phyloP scores from a whole-genome alignment of 257 asterid genomes.

The Verbascum thapsus region DNA sequence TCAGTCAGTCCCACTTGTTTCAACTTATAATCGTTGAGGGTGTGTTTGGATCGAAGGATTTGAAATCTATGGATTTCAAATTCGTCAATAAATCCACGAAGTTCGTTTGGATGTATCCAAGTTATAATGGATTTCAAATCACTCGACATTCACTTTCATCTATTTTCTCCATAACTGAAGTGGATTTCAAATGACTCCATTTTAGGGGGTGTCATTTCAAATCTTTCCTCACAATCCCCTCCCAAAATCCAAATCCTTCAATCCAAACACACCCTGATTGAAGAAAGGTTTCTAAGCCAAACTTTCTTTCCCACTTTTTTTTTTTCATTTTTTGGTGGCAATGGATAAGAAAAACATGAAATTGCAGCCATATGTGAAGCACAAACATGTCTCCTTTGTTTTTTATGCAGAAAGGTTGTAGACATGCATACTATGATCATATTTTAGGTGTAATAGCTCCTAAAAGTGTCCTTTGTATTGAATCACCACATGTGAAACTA shows the following conservation, averaged over 20 bases:
- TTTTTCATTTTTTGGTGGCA: background rate
- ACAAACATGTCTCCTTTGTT: background rate
- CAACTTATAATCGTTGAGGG: slow-evolving; percentile 37
- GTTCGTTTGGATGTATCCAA: too few species aligned
- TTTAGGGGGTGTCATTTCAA: too few species aligned
- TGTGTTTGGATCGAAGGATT: too few species aligned
- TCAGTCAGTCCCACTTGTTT: slow-evolving; percentile 48
- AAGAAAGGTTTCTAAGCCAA: background rate
- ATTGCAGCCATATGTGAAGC: slow-evolving; percentile 6
- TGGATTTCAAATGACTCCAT: too few species aligned
- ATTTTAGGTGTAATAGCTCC: background rate
- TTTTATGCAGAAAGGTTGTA: slow-evolving; percentile 16
- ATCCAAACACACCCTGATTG: background rate
- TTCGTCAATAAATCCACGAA: too few species aligned
- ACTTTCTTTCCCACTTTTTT: too few species aligned
- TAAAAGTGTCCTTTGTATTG: background rate
- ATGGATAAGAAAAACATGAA: background rate
- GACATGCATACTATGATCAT: background rate
- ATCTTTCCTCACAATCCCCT: too few species aligned
- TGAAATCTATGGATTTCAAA: too few species aligned
- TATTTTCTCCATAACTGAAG: too few species aligned
- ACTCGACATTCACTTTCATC: too few species aligned
- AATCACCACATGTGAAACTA: background rate
- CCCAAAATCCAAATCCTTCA: background rate
- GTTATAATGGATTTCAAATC: too few species aligned